phyloP scores from a whole-genome alignment of 441 rosid genomes.

The Metrosideros polymorpha region DNA sequence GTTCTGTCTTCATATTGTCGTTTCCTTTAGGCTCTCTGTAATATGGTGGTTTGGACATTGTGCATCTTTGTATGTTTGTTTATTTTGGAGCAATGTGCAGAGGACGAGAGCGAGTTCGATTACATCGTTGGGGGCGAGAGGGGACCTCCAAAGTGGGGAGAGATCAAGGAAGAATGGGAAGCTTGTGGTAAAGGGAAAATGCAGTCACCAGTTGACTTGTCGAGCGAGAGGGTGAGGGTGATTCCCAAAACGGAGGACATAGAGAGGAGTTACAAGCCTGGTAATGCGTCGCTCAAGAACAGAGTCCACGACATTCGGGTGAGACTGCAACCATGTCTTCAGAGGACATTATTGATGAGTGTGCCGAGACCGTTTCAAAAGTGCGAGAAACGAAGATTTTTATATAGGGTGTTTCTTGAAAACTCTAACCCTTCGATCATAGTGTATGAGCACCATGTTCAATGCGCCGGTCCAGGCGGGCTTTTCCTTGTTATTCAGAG shows the following conservation, averaged over 20 bases:
- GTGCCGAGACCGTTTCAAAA: neutral
- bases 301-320: constrained; percentile 49
- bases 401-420: neutral
- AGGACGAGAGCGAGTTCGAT: constrained; percentile 51
- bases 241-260: constrained; percentile 9
- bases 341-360: neutral
- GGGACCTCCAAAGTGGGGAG: constrained; percentile 49
- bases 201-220: constrained; percentile 48
- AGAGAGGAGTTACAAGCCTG: constrained; percentile 21
- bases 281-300: constrained; percentile 29
- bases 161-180: constrained; percentile 35
- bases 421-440: neutral
- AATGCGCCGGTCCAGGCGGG: neutral
- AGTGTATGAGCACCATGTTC: neutral
- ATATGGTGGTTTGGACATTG: neutral
- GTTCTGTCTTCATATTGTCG: neutral
- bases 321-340: neutral
- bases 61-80: no score
- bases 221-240: constrained; percentile 15
- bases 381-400: neutral
- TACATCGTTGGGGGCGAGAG: constrained; percentile 22
- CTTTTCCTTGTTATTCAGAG: neutral
- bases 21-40: neutral
- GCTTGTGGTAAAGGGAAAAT: constrained; percentile 25
- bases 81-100: constrained; percentile 16